Evolutionary conservation across 2,329 filamentous ascomycete species (phyloP).

Genomic region (Elsinoe perseae): DNA sequence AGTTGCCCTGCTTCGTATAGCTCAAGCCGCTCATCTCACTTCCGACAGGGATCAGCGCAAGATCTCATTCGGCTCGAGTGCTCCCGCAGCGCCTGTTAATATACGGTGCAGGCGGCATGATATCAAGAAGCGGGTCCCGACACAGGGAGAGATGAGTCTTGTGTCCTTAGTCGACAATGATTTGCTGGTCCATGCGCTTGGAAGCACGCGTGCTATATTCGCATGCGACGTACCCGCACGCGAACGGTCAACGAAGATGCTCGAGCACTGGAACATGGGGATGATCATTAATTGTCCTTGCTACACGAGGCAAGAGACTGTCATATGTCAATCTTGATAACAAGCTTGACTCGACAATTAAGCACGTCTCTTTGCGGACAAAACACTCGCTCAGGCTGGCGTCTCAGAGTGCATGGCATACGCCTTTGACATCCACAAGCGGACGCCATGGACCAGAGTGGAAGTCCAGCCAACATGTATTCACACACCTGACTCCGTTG

Average conservation of each 20-base stretch:
- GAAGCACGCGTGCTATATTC: neutral
- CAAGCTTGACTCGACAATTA: neutral
- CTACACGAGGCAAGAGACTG: neutral
- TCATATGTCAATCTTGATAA: neutral
- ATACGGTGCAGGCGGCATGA: neutral
- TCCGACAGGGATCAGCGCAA: slow-evolving; percentile 1
- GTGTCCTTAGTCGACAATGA: neutral
- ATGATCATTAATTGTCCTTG: neutral
- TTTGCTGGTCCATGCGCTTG: slow-evolving; percentile 1
- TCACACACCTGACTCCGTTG: neutral
- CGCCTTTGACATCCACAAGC: neutral
- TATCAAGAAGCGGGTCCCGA: slow-evolving; percentile 7
- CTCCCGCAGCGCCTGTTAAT: neutral
- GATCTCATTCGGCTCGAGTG: slow-evolving; percentile 1
- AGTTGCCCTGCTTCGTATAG: neutral
- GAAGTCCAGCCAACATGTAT: neutral
- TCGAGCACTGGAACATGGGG: neutral
- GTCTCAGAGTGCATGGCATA: slow-evolving; percentile 1
- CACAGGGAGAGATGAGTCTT: neutral
- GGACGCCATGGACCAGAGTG: neutral
- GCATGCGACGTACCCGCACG: no score
- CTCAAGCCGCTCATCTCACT: neutral
- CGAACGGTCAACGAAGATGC: neutral
- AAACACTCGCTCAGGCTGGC: neutral
- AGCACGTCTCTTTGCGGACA: neutral